Evolutionary conservation across 78 protist genomes (phyloP), one percentile per base, ranked within the genome.

Genomic region (Chrysochromulina parva): DNA sequence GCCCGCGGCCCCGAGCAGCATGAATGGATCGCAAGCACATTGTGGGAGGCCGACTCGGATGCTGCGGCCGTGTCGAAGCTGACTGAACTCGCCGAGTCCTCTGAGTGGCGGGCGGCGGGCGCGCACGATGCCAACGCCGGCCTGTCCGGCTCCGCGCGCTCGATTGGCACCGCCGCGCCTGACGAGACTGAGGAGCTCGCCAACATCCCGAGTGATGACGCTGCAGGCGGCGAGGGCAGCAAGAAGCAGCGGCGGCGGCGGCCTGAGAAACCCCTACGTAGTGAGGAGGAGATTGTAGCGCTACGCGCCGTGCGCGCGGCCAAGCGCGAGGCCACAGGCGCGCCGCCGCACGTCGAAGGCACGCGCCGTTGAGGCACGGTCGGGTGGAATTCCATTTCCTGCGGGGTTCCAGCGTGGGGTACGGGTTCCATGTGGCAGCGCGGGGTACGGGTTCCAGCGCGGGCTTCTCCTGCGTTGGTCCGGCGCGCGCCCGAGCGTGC

Each of bases 271-370:
- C 71, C 71, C 47, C n/a, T 65, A 13, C 38, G 78, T 9, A 69
- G 50, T 2, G 54, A 57, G 16, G 60, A 71, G 87, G 54, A 74
- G 65, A 82, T 38, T 47, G 73, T 82, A 26, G 90, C 90, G 60
- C 62, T 86, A n/a, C 50, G 92, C 48, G 62, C 54, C 19, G 90
- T 74, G 19, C 24, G 86, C 3, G 9, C 60, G 17, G 91, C 74
- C 73, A 58, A 82, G 28, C 91, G 88, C 58, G 85, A 80, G n/a
- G 52, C 53, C 47, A 11, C 58, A 0, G 78, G 82, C 22, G 52
- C 69, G 48, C 50, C 88, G 20, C 55, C 88, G 74, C 89, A 91
- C 93, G 47, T 82, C 55, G 62, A 65, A 2, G 90, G 71, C 55
- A 38, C 13, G 7, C 62, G 62, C 24, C 7, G 13, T 7, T 58